These are phyloP conservation scores for Borovskyia barvae DNA, from an alignment of 208 protist species.

Conservation along the genomic window DNA sequence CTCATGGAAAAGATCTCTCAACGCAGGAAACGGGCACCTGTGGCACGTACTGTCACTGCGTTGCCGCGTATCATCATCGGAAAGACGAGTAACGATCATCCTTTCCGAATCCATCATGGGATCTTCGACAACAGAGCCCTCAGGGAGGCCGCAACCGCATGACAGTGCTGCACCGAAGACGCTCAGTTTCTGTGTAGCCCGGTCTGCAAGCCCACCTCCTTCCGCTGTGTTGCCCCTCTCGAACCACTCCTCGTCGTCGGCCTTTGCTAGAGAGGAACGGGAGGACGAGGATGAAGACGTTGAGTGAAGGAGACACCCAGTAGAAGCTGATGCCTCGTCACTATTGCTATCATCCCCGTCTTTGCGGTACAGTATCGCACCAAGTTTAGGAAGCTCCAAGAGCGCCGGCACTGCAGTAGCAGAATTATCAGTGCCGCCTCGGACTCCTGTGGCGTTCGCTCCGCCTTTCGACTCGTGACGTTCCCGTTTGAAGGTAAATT, in stretches of 20 bases:
- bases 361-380: slow-evolving; percentile 36
- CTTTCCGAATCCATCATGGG: no score
- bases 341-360: slow-evolving; percentile 1
- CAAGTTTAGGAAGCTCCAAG: slow-evolving; percentile 42
- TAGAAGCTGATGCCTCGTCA: neutral
- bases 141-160: no score
- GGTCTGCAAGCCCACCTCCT: neutral
- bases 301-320: neutral
- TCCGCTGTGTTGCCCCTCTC: neutral
- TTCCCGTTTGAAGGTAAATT: slow-evolving; percentile 53
- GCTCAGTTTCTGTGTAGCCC: neutral
- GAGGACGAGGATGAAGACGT: slow-evolving; percentile 2
- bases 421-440: no score
- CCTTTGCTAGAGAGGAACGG: no score
- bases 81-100: slow-evolving; percentile 27
- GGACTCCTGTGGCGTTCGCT: no score
- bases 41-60: slow-evolving; percentile 29
- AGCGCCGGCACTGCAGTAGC: no score
- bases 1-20: slow-evolving; percentile 19
- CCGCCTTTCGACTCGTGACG: neutral
- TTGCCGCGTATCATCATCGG: slow-evolving; percentile 30
- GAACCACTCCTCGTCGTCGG: slow-evolving; percentile 3
- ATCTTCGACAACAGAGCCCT: no score
- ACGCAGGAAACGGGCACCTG: slow-evolving; percentile 27
- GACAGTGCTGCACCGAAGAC: neutral